Base-by-base conservation (phyloP, 768 basidiomycete genomes). In the Steccherinum ochraceum region DNA sequence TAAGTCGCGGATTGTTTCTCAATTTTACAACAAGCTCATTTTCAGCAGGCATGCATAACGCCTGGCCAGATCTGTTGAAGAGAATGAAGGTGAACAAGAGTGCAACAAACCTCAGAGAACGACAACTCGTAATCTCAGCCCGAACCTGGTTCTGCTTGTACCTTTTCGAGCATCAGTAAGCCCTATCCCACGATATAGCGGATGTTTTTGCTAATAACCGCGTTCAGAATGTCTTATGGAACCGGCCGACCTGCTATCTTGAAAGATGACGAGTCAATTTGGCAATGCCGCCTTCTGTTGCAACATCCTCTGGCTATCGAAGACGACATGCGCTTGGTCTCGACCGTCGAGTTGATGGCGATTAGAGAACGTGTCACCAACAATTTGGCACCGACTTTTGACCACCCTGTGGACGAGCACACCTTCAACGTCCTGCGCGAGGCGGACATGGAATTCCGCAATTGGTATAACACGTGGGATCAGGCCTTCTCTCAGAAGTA, bases 81-180 rank as follows among this genome's bases (percentile, higher is more conserved):
- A 79, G 89, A 23, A 94, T 97, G 81, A 79, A 85, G 52, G 73
- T 75, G 16, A 78, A 77, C 54, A 84, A 85, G 60, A 66, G 71
- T 4, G 74, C 79, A 48, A 64, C 73, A 24, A 70, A 77, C 20
- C 75, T 81, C 56, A 73, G 76, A 48, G 93, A 97, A 60, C 78
- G 82, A 42, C 80, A 89, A 24, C 73, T 97, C 21, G 83, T 96
- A 40, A 80, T 90, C 48, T 83, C 84, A 16, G 78, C 90, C 21
- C 79, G 93, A 42, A 91, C 85, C 5, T 97, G 93, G 93, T 93
- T 96, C 63, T 92, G 91, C 61, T 73, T 94, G 13, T 94, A 93
- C 63, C 79, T 95, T 30, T 92, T 94, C 63, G 93, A 95, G 62
- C 92, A 94, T 64, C 93, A 95, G 89, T 93, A 59, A 58, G 88